Conservation (phyloP, 2,329 filamentous ascomycete species). For the Salinomyces thailandicus region DNA sequence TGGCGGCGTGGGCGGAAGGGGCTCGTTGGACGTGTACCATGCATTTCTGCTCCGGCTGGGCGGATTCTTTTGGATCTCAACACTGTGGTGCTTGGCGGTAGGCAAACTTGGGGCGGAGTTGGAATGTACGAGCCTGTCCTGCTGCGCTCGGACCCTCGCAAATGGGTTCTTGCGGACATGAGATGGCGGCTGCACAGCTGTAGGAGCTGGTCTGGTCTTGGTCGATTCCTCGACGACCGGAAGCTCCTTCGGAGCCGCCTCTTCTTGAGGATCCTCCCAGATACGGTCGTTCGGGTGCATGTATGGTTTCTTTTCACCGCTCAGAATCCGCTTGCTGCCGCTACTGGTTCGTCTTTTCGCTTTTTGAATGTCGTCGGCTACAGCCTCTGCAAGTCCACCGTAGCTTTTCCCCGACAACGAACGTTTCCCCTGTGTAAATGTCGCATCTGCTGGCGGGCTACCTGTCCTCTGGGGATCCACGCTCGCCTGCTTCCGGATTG, state of each 20-base stretch:
- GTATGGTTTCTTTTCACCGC: constrained; percentile 58
- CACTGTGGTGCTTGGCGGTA: constrained; percentile 32
- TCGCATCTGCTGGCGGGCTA: constrained; percentile 11
- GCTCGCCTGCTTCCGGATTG: constrained; percentile 7
- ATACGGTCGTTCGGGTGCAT: constrained; percentile 65
- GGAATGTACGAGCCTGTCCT: constrained; percentile 34
- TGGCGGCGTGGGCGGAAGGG: constrained; percentile 28
- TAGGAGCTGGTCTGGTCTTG: constrained; percentile 14
- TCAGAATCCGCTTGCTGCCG: constrained; percentile 57
- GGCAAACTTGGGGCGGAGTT: constrained; percentile 36
- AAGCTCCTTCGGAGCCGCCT: neutral
- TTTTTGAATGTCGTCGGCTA: constrained; percentile 24
- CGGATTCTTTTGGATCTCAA: constrained; percentile 76
- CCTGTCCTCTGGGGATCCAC: constrained; percentile 12
- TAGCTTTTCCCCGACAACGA: constrained; percentile 25
- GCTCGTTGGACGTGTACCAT: constrained; percentile 60
- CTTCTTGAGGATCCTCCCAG: constrained; percentile 71
- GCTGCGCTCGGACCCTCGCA: constrained; percentile 48
- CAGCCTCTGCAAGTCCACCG: constrained; percentile 25
- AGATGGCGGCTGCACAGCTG: constrained; percentile 23
- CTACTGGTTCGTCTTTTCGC: constrained; percentile 46
- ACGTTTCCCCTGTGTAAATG: constrained; percentile 9
- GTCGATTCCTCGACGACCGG: constrained; percentile 1
- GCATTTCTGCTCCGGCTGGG: constrained; percentile 75
- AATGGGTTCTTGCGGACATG: constrained; percentile 56